Base-by-base conservation (phyloP, 2,329 filamentous ascomycete genomes). In the Davidsoniella neocaledoniae region DNA sequence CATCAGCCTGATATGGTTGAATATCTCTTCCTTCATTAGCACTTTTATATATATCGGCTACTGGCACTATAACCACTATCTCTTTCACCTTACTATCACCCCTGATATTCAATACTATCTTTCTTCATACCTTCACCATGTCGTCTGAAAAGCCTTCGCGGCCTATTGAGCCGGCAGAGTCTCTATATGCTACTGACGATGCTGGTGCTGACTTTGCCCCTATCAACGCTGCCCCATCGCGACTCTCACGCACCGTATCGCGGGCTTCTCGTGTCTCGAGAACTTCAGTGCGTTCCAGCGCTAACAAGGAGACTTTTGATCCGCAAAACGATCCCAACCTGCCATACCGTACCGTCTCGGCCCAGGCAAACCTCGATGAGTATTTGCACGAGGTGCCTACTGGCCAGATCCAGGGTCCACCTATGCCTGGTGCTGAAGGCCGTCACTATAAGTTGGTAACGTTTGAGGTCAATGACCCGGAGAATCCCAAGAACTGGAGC, bases 401-500 rank as follows among this genome's bases (percentile, higher is more conserved):
- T 0, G 82, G 83, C n/a, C 68, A 75, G 49, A 83, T 86, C 55
- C 68, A 76, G 21, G 67, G 66, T 0, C 66, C 64, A 0, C 43
- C 57, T 1, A 48, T 54, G 25, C 43, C 50, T 19, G 46, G 48
- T 29, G 43, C 46, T 16, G 55, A 57, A 17, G 45, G 57, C 16
- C 49, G 47, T n/a, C 59, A 58, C 10, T 73, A 73, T 61, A 66
- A 66, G 56, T 76, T 83, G 3, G 74, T 80, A 44, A 68, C 68
- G 0, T 94, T 91, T 59, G 74, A 70, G 3, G 71, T 79, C 2
- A 67, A 78, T 52, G 85, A 91, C 60, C 74, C 76, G 0, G 82
- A 80, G 55, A 90, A 90, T 58, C 85, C 86, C 0, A 90, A 90
- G 70, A 91, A 90, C 63, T 91, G 83, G 83, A 77, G 73, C 51